Evolutionary conservation across 2,329 filamentous ascomycete genomes (phyloP).

Genomic region (Tricladium varicosporioides): DNA sequence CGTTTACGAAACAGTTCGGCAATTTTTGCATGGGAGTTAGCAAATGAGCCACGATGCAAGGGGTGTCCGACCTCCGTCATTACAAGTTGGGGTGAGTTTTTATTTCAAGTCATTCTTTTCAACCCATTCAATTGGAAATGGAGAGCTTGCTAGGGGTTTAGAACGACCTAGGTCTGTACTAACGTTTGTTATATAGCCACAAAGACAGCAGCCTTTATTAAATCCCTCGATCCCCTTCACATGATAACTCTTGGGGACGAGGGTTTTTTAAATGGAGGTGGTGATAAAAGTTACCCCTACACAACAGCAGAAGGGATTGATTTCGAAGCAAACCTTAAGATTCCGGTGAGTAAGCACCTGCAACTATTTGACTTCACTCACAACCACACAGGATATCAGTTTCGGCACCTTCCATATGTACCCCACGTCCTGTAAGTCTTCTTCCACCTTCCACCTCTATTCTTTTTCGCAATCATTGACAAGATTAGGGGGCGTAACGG

Average conservation of each 20-base stretch:
- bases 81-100: conserved; percentile 56
- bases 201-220: conserved; percentile 45
- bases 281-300: conserved; percentile 45
- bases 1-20: conserved; percentile 58
- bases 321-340: conserved; percentile 46
- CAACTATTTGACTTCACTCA: no score
- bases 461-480: neutral
- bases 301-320: conserved; percentile 44
- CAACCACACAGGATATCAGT: conserved; percentile 40
- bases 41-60: conserved; percentile 63
- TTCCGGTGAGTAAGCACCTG: conserved; percentile 21
- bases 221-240: conserved; percentile 57
- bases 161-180: no score
- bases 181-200: no score
- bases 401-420: conserved; percentile 54
- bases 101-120: conserved; percentile 42
- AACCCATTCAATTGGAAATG: no score
- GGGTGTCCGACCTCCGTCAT: conserved; percentile 57
- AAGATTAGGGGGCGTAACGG: neutral
- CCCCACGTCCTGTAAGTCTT: conserved; percentile 41
- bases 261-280: conserved; percentile 41
- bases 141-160: no score
- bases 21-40: conserved; percentile 67
- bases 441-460: conserved; percentile 30
- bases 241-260: conserved; percentile 65